Conservation (phyloP, 176 grass and related monocot genomes). For the Alopecurus myosuroides region DNA sequence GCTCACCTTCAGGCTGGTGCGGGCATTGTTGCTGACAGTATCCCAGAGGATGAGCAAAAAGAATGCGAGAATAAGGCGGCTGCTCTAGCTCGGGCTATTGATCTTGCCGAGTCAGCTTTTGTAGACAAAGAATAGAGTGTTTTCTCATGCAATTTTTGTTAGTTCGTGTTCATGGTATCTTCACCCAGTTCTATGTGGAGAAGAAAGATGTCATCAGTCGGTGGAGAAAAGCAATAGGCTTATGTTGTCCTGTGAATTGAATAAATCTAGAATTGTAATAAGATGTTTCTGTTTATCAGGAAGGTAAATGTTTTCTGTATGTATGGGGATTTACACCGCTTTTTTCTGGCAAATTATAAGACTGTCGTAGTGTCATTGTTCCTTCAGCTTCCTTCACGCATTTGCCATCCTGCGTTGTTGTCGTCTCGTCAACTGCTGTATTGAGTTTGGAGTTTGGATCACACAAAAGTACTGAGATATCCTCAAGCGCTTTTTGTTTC, state of each 20-base stretch:
- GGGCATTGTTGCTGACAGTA: conserved; percentile 91
- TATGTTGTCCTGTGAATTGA: background rate
- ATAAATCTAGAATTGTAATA: conserved; percentile 22
- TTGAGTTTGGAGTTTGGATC: background rate
- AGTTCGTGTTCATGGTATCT: conserved; percentile 4
- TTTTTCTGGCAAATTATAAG: background rate
- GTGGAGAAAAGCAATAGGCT: conserved; percentile 15
- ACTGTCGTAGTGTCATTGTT: background rate
- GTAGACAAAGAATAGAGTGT: conserved; percentile 46
- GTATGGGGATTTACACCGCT: background rate
- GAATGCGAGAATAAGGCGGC: conserved; percentile 96
- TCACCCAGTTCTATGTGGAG: background rate
- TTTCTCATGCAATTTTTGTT: background rate
- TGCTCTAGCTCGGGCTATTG: conserved; percentile 73
- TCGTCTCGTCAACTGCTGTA: background rate
- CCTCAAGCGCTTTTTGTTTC: background rate
- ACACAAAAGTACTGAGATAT: background rate
- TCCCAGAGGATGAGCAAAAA: conserved; percentile 75
- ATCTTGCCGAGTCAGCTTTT: conserved; percentile 88
- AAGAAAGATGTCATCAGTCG: conserved; percentile 7
- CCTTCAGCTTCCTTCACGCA: background rate
- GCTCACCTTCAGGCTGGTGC: conserved; percentile 90
- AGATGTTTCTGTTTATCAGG: background rate
- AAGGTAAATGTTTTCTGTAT: background rate
- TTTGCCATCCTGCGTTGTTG: background rate